Base-by-base conservation (phyloP, 805 yeast species). In the Barnettozyma populi region DNA sequence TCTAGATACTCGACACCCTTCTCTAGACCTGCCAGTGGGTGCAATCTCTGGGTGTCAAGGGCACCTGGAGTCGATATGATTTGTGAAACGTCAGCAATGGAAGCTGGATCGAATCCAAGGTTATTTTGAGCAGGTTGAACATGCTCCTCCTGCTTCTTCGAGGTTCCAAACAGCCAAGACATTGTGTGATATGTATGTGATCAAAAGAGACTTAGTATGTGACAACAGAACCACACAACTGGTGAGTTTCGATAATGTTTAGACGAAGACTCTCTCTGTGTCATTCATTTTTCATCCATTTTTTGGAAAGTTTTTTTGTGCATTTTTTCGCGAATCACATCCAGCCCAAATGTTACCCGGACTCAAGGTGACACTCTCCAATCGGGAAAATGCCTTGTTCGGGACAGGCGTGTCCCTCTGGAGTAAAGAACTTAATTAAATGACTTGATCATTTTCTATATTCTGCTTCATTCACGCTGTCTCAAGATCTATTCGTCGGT, bases 1-100 rank as follows among this genome's bases (percentile, higher is more conserved):
- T 92, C 96, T 56, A 94, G 70, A 64, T 82, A 92, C 66, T 94
- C 97, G 44, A 94, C 79, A 47, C 90, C 95, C 61, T 83, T 82
- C 57, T 88, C 96, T 53, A 90, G 74, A 14, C 96, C 96, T 1
- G 97, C 97, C 63, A 92, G 73, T 27, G 97, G 97, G 65, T 90
- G 97, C 62, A 90, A 75, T 67, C 75, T 76, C 45, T 84, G 67
- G 27, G 90, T 74, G 61, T 87, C 95, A 50, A 85, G 73, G 8
- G 75, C 75, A 40, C 80, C 79, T 20, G 84, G 83, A 10, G 79
- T 70, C 50, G 78, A 73, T 58, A 86, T 71, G 55, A 84, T 76
- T 51, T 74, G 71, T 34, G 84, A 73, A 18, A 85, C 84, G 61
- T 81, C 86, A 20, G 80, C 61, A 36, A 82, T 81, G 52, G 80